These are phyloP conservation scores for Aureobasidium sp. DNA, from an alignment of 2,329 filamentous ascomycete species.

Conservation along the genomic window DNA sequence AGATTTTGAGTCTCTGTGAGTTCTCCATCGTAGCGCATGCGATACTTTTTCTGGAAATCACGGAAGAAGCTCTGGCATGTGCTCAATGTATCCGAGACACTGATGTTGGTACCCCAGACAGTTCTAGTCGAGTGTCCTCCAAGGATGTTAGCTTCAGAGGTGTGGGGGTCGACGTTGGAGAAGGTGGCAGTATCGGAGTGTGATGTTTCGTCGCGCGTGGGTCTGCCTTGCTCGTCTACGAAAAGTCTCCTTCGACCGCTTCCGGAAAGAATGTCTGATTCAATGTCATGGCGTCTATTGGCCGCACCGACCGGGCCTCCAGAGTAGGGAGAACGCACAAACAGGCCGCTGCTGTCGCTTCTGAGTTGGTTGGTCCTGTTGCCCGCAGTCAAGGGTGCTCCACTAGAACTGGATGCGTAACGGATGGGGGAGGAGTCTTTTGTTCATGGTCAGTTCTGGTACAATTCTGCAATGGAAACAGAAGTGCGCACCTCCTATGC, in stretches of 20 bases:
- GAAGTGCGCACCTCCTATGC: slow-evolving; percentile 53
- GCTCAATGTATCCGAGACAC: slow-evolving; percentile 79
- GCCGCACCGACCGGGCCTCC: slow-evolving; percentile 48
- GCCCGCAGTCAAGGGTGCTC: slow-evolving; percentile 33
- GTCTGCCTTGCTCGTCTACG: slow-evolving; percentile 57
- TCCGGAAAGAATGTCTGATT: slow-evolving; percentile 63
- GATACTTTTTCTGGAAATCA: slow-evolving; percentile 90
- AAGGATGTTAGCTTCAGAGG: slow-evolving; percentile 82
- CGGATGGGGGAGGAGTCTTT: slow-evolving; percentile 86
- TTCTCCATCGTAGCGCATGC: slow-evolving; percentile 82
- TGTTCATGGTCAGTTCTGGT: slow-evolving; percentile 18
- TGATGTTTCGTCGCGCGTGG: slow-evolving; percentile 38
- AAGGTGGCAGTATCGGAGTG: slow-evolving; percentile 56
- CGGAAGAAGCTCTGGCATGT: slow-evolving; percentile 86
- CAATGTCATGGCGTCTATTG: slow-evolving; percentile 74
- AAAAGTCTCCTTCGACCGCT: slow-evolving; percentile 51
- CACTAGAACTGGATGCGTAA: slow-evolving; percentile 83
- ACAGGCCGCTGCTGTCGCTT: slow-evolving; percentile 80
- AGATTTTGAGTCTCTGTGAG: slow-evolving; percentile 64
- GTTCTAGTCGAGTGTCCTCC: slow-evolving; percentile 75
- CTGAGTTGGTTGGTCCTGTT: slow-evolving; percentile 62
- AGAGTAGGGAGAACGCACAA: slow-evolving; percentile 60
- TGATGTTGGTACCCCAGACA: slow-evolving; percentile 97
- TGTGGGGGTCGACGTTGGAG: slow-evolving; percentile 67
- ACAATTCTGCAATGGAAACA: background rate